Base-by-base conservation (phyloP, 441 rosid species). In the Rhodomyrtus psidioides region DNA sequence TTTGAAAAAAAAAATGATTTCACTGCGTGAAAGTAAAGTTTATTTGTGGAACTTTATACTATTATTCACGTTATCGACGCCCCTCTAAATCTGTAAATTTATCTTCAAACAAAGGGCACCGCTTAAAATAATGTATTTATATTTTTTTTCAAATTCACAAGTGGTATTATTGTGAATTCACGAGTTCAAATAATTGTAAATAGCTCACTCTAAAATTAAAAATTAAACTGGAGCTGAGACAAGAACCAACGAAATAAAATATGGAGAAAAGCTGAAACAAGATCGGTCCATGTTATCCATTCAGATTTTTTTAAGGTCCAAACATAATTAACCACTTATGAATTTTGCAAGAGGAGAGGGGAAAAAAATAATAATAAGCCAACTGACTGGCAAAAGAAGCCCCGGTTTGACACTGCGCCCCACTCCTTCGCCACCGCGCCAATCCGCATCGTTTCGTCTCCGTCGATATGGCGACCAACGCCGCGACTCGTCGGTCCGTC, bases 391-490 rank as follows among this genome's bases (percentile, higher is more conserved):
- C 70, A 34, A 60, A 83, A 84, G 86, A 75, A 89, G 83, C 87
- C 42, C 28, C 53, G 90, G 89, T 89, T 87, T 7, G 91, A 91
- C 60, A 88, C 89, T 15, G 60, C 90, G 12, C 91, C 91, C 91
- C 2, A 28, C 89, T 82, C 57, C 85, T 88, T 27, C 57, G 54
- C 83, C 51, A n/a, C 57, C 65, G 30, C 85, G 87, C 82, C 85
- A 58, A 88, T 53, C 65, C 81, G 74, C 75, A 74, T 62, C 84
- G 89, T 26, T 83, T 65, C 83, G 42, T 70, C 84, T 86, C 85
- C 87, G 86, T 94, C 86, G 94, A 93, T 84, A 93, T 96, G 99
- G 85, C 97, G 83, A 75, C 92, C 82, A 57, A 75, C 59, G 54
- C 86, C 74, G 26, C 88, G 65, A 85, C 59, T n/a, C 88, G 93